Base-by-base conservation (phyloP, 495 filamentous ascomycete genomes). In the Neurospora pannonica region DNA sequence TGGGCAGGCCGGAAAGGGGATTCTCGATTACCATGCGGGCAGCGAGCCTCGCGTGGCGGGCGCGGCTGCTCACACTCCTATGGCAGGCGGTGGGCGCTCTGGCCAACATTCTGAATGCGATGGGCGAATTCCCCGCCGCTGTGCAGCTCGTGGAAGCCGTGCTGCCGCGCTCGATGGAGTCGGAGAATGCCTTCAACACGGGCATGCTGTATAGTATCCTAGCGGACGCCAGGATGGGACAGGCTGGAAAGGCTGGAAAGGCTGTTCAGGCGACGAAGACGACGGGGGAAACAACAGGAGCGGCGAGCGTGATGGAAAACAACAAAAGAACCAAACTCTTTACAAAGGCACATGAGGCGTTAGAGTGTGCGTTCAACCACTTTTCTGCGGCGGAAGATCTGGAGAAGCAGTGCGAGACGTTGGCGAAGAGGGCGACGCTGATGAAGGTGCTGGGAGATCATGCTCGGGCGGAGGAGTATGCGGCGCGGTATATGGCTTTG, bases 21-120 rank as follows among this genome's bases (percentile, higher is more conserved):
- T 96, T 98, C 79, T 94, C 92, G 5, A 85, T 97, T 21, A 91
- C 91, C 24, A 86, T 98, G 78, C 87, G 93, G 28, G 96, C 95
- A 3, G 92, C 93, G 3, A 91, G 86, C 78, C 90, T 93, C 39
- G 91, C 94, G 1, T 89, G 92, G 86, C 87, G 91, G 46, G 88
- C 92, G 2, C 86, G 90, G 9, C 83, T 97, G 19, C 83, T 97
- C 24, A 87, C 92, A 3, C 87, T 87, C 40, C 86, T 98, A 21
- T 97, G 94, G 90, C 89, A 91, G 75, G 90, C 94, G 0, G 87
- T 97, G 38, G 89, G 89, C 38, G 87, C 88, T 3, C 80, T 98
- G 2, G 87, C 90, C 9, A 88, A 85, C 19, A 89, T 97, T 4
- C 82, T 98, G 0, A 89, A 90, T 54, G 88, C 87, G 21, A 81